phyloP scores from a whole-genome alignment of 305 asterid genomes.

The Rubia peregrina region DNA sequence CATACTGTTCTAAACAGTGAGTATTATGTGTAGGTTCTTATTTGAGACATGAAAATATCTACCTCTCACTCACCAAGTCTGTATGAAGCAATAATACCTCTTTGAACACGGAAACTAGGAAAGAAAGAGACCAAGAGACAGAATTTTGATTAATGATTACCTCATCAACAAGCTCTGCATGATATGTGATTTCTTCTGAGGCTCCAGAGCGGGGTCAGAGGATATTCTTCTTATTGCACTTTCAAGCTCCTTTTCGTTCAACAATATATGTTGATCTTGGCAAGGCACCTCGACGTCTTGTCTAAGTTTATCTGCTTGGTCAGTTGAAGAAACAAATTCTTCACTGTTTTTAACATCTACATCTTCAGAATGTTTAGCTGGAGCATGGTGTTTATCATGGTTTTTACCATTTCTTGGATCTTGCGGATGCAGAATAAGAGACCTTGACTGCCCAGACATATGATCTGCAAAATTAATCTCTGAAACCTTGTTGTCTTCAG shows the following conservation, averaged over 20 bases:
- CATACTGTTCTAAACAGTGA: background rate
- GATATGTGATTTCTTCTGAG: conserved; percentile 45
- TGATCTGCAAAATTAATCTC: conserved; percentile 19
- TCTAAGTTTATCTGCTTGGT: conserved; percentile 28
- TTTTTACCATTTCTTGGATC: conserved; percentile 25
- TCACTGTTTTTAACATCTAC: conserved; percentile 34
- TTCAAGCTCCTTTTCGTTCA: conserved; percentile 68
- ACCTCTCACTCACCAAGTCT: background rate
- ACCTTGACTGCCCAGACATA: conserved; percentile 22
- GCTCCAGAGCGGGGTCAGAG: conserved; percentile 59
- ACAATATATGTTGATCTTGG: conserved; percentile 41
- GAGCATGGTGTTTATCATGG: conserved; percentile 24
- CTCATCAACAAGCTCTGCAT: conserved; percentile 73
- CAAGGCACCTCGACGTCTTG: conserved; percentile 19
- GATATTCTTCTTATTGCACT: conserved; percentile 65
- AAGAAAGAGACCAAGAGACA: background rate
- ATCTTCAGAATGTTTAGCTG: conserved; percentile 25
- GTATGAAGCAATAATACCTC: background rate
- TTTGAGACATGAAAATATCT: background rate
- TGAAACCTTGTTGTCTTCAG: conserved; percentile 22
- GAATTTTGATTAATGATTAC: conserved; percentile 29
- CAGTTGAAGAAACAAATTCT: conserved; percentile 23
- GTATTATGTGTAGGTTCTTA: background rate
- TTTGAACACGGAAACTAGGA: conserved; percentile 9
- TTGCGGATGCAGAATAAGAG: conserved; percentile 26